Evolutionary conservation across 495 filamentous ascomycete genomes (phyloP).

Genomic region (Xylaria castorea): DNA sequence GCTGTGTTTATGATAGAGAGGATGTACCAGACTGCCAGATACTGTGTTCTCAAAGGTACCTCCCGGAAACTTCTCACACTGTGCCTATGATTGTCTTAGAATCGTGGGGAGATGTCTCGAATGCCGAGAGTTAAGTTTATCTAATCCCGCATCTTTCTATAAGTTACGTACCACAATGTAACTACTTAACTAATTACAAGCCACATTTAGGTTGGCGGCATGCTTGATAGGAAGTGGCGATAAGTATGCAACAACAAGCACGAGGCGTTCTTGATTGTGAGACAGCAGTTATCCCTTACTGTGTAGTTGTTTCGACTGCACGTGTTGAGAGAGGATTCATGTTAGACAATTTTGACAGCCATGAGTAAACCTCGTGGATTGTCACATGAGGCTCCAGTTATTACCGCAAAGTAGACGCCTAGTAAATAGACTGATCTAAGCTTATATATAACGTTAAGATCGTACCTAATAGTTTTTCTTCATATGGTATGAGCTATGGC

Average conservation of each 20-base stretch:
- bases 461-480: not conserved
- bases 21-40: not conserved
- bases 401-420: not conserved
- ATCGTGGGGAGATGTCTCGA: not conserved
- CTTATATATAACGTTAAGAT: not conserved
- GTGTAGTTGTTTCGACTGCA: not conserved
- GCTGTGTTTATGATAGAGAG: not conserved
- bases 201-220: not conserved
- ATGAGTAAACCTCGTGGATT: not conserved
- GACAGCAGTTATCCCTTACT: not conserved
- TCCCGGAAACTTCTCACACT: not conserved
- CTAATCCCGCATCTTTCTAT: not conserved
- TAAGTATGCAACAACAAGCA: not conserved
- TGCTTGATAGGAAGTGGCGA: not conserved
- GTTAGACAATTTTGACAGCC: not conserved
- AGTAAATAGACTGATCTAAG: not conserved
- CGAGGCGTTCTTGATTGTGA: not conserved
- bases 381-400: not conserved
- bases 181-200: no score
- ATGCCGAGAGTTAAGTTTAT: not conserved
- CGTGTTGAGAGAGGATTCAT: not conserved
- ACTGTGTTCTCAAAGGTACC: not conserved
- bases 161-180: not conserved
- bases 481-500: not conserved
- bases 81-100: not conserved